Percentiles rank a stretch among this genome's conserved stretches.
Evolutionary conservation across 2,329 filamentous ascomycete genomes (phyloP).

Genomic region (Westerdykella aurantiaca): DNA sequence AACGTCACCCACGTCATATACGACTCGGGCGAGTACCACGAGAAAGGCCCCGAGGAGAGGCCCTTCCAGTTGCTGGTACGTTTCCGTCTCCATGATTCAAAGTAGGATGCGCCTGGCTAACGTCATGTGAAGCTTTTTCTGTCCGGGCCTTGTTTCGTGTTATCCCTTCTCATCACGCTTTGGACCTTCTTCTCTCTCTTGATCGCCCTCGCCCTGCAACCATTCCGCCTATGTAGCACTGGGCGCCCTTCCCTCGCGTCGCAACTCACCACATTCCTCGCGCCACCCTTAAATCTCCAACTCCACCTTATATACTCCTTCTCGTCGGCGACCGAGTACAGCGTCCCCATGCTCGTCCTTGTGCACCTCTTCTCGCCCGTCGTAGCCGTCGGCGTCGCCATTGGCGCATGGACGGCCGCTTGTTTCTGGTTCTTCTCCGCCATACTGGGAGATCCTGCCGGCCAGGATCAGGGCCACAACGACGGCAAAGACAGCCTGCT

Average conservation of each 20-base stretch:
- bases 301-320: conserved; percentile 45
- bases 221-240: conserved; percentile 49
- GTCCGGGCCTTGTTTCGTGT: conserved; percentile 49
- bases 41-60: conserved; percentile 39
- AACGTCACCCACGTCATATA: conserved; percentile 21
- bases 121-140: conserved; percentile 45
- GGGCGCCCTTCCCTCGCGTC: conserved; percentile 43
- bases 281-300: conserved; percentile 50
- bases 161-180: conserved; percentile 49
- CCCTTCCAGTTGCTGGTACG: conserved; percentile 42
- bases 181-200: conserved; percentile 49
- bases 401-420: conserved; percentile 55
- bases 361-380: conserved; percentile 53
- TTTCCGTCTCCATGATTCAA: background rate
- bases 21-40: conserved; percentile 35
- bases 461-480: conserved; percentile 50
- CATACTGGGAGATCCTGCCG: conserved; percentile 58
- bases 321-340: conserved; percentile 33
- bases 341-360: conserved; percentile 43
- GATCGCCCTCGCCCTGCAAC: conserved; percentile 45
- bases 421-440: conserved; percentile 58
- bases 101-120: conserved; percentile 5
- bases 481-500: conserved; percentile 57
- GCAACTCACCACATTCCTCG: conserved; percentile 49
- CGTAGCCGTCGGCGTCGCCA: conserved; percentile 51